phyloP scores from a whole-genome alignment of 2,329 filamentous ascomycete species.

The Gnomoniopsis sp. region DNA sequence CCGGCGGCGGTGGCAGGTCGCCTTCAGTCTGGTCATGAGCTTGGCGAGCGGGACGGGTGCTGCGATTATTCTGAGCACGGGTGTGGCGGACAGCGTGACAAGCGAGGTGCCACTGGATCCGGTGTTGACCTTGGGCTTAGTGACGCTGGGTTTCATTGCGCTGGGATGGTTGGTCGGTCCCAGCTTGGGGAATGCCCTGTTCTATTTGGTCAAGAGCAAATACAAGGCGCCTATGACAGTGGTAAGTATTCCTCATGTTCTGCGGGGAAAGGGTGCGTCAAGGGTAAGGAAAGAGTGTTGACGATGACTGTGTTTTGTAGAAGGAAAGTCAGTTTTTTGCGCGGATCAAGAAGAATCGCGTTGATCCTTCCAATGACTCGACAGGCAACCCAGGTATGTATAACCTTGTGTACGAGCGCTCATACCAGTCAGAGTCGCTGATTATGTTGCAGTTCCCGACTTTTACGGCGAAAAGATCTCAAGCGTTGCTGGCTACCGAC shows the following conservation, averaged over 20 bases:
- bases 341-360: slow-evolving; percentile 85
- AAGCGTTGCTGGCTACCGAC: slow-evolving; percentile 84
- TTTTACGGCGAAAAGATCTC: slow-evolving; percentile 99
- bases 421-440: not conserved
- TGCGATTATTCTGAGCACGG: slow-evolving; percentile 63
- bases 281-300: not conserved
- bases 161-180: slow-evolving; percentile 87
- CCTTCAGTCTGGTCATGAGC: slow-evolving; percentile 67
- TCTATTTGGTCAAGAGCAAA: slow-evolving; percentile 71
- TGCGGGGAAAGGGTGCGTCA: too few species aligned
- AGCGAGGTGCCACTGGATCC: slow-evolving; percentile 80
- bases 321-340: slow-evolving; percentile 95
- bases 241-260: slow-evolving; percentile 40
- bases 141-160: slow-evolving; percentile 72
- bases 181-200: slow-evolving; percentile 73
- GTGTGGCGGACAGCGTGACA: slow-evolving; percentile 69
- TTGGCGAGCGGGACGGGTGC: slow-evolving; percentile 59
- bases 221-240: slow-evolving; percentile 68
- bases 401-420: not conserved
- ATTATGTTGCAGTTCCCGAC: slow-evolving; percentile 64
- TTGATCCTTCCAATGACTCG: slow-evolving; percentile 85
- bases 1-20: slow-evolving; percentile 78
- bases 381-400: slow-evolving; percentile 74
- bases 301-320: slow-evolving; percentile 32
- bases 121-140: slow-evolving; percentile 77